Base-by-base conservation (phyloP, 2,329 filamentous ascomycete species). In the Aureobasidium musti region DNA sequence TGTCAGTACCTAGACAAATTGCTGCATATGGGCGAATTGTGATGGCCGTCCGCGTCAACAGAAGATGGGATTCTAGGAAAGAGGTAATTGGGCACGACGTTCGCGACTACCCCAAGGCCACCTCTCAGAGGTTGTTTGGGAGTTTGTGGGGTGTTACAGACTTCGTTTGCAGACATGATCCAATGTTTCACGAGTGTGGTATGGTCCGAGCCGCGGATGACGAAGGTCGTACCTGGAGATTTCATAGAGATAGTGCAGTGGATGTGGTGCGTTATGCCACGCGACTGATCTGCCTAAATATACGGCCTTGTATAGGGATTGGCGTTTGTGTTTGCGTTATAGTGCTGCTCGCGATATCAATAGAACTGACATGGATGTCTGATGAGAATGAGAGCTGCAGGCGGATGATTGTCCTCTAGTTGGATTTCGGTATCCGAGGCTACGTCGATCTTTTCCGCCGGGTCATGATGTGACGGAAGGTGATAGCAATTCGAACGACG, bases 161-260 rank as follows among this genome's bases (percentile, higher is more conserved):
- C 35, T 35, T 26, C 8, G 26, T 23, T 37, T n/a, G 26, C 3
- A 8, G 14, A 37, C n/a, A 23, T 35, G 41, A n/a, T 28, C 57
- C 49, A 61, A 10, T 19, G 57, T 61, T 61, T 61, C 57, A 49
- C 19, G 11, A 26, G 5, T 35, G 39, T 60, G 57, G 30, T 61
- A 49, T 61, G 57, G 57, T 23, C 57, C 43, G 57, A 37, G 57
- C 57, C 57, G 57, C 33, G 7, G 2, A n/a, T 35, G 28, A 45
- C 17, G 23, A 17, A 21, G 35, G 21, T 37, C 10, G n/a, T 13
- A 23, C 26, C 23, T 23, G n/a, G 5, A 11, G 10, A 37, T 19
- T 41, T 43, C 23, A 5, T 19, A 21, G 6, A 23, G 14, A 23
- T 37, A 54, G 3, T 23, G 8, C 26, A 17, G n/a, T 37, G 35